A percentile compares a stretch with the other conserved stretches of the same genome.
phyloP scores from a whole-genome alignment of 805 yeast species.

The Cyberlindnera xylosilytica region DNA sequence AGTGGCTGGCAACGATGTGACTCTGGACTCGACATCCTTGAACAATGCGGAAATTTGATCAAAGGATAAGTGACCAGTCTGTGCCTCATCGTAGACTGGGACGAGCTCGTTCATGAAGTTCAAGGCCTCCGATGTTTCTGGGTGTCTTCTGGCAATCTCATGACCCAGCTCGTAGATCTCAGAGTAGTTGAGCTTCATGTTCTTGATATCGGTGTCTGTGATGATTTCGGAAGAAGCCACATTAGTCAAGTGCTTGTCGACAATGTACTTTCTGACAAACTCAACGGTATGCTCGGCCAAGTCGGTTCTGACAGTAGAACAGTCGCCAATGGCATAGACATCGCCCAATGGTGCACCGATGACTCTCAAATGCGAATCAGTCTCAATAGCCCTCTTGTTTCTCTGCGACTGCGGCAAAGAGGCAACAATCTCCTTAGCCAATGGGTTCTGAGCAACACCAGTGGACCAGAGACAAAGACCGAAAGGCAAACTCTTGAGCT shows the following conservation, averaged over 20 bases:
- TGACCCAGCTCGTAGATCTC: conserved; percentile 48
- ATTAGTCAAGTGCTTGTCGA: conserved; percentile 37
- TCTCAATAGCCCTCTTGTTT: conserved; percentile 70
- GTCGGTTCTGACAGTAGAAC: conserved; percentile 62
- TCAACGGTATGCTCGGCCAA: conserved; percentile 53
- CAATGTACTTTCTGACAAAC: conserved; percentile 44
- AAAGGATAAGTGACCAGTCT: conserved; percentile 49
- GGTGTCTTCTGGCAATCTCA: conserved; percentile 49
- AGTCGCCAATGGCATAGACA: conserved; percentile 71
- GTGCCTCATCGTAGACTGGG: conserved; percentile 47
- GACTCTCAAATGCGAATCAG: conserved; percentile 69
- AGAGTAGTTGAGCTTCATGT: conserved; percentile 41
- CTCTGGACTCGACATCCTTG: conserved; percentile 55
- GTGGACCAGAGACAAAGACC: conserved; percentile 77
- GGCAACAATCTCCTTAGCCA: conserved; percentile 53
- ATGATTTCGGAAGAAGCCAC: conserved; percentile 34
- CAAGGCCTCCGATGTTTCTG: conserved; percentile 56
- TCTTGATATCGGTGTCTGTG: conserved; percentile 50
- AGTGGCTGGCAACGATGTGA: conserved; percentile 68
- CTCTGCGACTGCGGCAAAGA: conserved; percentile 46
- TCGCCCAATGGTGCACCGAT: conserved; percentile 66
- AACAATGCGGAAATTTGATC: conserved; percentile 49
- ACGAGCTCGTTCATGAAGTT: conserved; percentile 46
- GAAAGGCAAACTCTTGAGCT: conserved; percentile 50
- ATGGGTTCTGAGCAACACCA: conserved; percentile 65